phyloP scores from a whole-genome alignment of 2,329 filamentous ascomycete species.

The Fusarium pseudocircinatum region DNA sequence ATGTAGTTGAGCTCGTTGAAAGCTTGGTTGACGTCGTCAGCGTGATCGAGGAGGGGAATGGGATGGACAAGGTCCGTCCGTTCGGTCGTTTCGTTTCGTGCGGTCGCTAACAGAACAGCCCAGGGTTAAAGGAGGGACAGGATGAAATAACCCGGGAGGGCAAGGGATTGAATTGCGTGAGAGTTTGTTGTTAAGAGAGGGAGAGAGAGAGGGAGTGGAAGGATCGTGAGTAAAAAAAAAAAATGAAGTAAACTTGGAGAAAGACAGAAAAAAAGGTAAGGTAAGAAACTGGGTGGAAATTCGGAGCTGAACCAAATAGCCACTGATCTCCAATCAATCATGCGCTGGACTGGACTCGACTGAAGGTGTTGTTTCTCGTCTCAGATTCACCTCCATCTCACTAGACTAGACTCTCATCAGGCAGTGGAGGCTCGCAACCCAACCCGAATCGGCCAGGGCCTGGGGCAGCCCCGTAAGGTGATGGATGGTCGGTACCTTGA shows the following conservation, averaged over 20 bases:
- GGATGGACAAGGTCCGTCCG: background rate
- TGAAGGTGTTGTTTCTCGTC: conserved; percentile 33
- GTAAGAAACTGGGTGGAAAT: conserved; percentile 26
- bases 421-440: conserved; percentile 22
- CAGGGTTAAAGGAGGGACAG: conserved; percentile 30
- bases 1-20: conserved; percentile 9
- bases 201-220: conserved; percentile 2
- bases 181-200: conserved; percentile 12
- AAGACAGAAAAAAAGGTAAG: conserved; percentile 1
- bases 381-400: background rate
- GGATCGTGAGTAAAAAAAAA: background rate
- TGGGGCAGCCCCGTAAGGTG: conserved; percentile 10
- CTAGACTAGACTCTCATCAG: background rate
- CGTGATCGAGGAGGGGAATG: conserved; percentile 26
- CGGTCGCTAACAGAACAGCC: conserved; percentile 24
- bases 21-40: conserved; percentile 30
- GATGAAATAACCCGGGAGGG: conserved; percentile 19
- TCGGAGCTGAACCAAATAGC: conserved; percentile 24
- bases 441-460: conserved; percentile 4
- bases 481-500: background rate
- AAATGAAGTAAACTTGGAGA: background rate
- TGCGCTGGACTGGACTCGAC: conserved; percentile 16
- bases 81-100: conserved; percentile 32
- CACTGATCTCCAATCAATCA: conserved; percentile 37
- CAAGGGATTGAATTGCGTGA: conserved; percentile 16